A percentile compares a stretch with the other conserved stretches of the same genome.
Evolutionary conservation across 139 green algal species (phyloP).

Genomic region (Zygnema circumcarinatum): DNA sequence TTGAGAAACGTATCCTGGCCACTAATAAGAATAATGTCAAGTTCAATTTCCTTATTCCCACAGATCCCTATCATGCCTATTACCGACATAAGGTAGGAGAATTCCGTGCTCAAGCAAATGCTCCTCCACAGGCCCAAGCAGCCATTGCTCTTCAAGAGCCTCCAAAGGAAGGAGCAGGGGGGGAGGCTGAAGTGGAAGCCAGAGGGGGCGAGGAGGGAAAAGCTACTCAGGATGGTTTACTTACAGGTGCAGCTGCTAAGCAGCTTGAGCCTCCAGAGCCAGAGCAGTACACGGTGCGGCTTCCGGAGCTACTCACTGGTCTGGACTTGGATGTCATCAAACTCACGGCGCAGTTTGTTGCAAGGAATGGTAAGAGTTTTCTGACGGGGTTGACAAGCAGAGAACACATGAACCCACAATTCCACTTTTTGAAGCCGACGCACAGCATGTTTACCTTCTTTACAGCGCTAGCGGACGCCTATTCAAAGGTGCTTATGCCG

Average conservation of each 20-base stretch:
- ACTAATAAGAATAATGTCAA: conserved; percentile 94
- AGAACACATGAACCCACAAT: conserved; percentile 84
- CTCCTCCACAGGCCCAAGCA: conserved; percentile 17
- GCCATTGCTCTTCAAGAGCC: neutral
- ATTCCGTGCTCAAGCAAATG: conserved; percentile 60
- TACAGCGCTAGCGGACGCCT: conserved; percentile 88
- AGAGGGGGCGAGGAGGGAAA: neutral
- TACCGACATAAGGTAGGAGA: conserved; percentile 85
- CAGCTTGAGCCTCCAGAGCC: conserved; percentile 82
- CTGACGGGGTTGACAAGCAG: conserved; percentile 75
- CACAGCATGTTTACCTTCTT: conserved; percentile 95
- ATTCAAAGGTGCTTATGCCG: conserved; percentile 91
- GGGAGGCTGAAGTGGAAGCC: neutral
- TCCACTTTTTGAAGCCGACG: conserved; percentile 96
- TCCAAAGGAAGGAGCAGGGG: conserved; percentile 8
- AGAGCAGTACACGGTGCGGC: conserved; percentile 88
- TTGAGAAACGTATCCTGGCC: conserved; percentile 91
- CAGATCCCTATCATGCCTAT: conserved; percentile 95
- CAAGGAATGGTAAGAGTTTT: conserved; percentile 87
- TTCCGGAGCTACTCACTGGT: conserved; percentile 85
- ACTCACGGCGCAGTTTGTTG: conserved; percentile 94
- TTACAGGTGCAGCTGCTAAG: conserved; percentile 59
- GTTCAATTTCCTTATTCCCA: conserved; percentile 94
- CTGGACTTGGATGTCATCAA: conserved; percentile 94
- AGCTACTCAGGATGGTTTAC: neutral